These are phyloP conservation scores for Penicillium sp. DNA, from an alignment of 2,329 filamentous ascomycete genomes.

Conservation along the genomic window DNA sequence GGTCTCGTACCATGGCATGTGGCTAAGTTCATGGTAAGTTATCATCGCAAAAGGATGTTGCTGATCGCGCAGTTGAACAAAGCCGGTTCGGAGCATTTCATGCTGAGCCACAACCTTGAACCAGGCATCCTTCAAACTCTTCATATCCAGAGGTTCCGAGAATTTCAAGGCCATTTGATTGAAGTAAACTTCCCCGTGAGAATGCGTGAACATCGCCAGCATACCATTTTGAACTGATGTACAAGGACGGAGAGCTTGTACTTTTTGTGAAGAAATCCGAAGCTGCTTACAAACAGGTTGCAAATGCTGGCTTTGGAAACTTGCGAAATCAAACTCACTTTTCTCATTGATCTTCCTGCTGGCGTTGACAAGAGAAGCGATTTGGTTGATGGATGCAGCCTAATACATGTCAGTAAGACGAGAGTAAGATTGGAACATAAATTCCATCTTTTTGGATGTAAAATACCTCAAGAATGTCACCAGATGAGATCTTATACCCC, in stretches of 20 bases:
- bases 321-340: conserved; percentile 48
- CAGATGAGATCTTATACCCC: conserved; percentile 61
- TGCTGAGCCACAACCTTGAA: conserved; percentile 52
- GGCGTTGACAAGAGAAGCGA: conserved; percentile 40
- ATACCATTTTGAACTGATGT: conserved; percentile 79
- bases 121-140: conserved; percentile 61
- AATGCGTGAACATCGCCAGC: conserved; percentile 70
- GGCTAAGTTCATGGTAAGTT: conserved; percentile 49
- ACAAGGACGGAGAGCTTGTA: conserved; percentile 69
- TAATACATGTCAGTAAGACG: conserved; percentile 20
- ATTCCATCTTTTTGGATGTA: too few species aligned
- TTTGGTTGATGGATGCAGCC: conserved; percentile 38
- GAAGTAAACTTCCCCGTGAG: conserved; percentile 68
- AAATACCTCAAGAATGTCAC: conserved; percentile 68
- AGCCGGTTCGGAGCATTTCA: conserved; percentile 74
- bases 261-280: conserved; percentile 29
- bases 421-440: background rate
- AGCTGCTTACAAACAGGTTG: conserved; percentile 32
- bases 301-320: conserved; percentile 51
- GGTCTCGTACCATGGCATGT: conserved; percentile 44
- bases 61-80: conserved; percentile 61
- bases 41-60: conserved; percentile 72
- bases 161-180: conserved; percentile 65
- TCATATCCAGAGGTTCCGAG: conserved; percentile 38
- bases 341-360: conserved; percentile 24